Conservation (phyloP, 2,329 filamentous ascomycete species). For the Phialemonium atrogriseum region DNA sequence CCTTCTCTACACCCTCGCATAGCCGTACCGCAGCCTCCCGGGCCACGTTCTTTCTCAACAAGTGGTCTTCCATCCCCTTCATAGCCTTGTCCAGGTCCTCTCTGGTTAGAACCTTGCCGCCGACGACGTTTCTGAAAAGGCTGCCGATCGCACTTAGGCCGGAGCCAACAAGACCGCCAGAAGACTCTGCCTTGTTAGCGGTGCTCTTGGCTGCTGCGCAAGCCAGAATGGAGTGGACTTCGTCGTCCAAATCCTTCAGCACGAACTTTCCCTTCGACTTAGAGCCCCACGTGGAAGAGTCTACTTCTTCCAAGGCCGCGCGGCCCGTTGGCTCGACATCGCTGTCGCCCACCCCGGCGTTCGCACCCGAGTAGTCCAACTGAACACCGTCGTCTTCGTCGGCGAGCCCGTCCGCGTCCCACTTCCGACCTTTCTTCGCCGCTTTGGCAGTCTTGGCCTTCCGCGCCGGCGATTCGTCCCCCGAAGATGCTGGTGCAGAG, state of each 20-base stretch:
- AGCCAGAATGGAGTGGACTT: constrained; percentile 83
- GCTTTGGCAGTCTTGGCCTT: constrained; percentile 51
- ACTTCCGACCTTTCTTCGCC: constrained; percentile 79
- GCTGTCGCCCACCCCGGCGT: constrained; percentile 42
- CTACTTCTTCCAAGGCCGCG: constrained; percentile 62
- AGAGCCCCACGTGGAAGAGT: constrained; percentile 75
- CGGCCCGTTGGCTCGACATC: constrained; percentile 41
- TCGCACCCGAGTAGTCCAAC: constrained; percentile 79
- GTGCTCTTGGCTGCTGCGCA: constrained; percentile 59
- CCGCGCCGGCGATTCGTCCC: constrained; percentile 63
- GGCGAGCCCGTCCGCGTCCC: constrained; percentile 82
- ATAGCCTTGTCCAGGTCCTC: constrained; percentile 86
- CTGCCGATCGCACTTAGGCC: constrained; percentile 77
- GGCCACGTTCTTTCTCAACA: constrained; percentile 92
- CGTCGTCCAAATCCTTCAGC: constrained; percentile 84
- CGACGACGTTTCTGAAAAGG: constrained; percentile 89
- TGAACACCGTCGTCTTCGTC: constrained; percentile 74
- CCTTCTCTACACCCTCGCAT: constrained; percentile 84
- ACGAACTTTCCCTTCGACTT: constrained; percentile 91
- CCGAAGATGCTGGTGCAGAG: constrained; percentile 64
- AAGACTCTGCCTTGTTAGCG: constrained; percentile 32
- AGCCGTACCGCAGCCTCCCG: constrained; percentile 86
- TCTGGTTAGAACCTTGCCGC: constrained; percentile 85
- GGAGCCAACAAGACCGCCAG: constrained; percentile 64
- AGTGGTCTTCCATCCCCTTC: constrained; percentile 91